These are phyloP conservation scores for Tarenaya hassleriana DNA, from an alignment of 345 rosid species.

Conservation along the genomic window DNA sequence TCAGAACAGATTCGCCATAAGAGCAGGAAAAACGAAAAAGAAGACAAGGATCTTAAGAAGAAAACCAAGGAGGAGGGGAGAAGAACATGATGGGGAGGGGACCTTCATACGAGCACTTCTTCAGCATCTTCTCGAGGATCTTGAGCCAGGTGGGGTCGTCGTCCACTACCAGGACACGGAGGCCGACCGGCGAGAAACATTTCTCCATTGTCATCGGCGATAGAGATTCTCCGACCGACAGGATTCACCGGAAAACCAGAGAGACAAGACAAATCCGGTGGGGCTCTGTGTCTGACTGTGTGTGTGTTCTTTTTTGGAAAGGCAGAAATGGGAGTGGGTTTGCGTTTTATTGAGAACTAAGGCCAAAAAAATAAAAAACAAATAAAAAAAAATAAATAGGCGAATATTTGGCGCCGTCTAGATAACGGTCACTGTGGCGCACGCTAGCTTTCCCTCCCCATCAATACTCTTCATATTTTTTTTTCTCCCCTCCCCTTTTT, in stretches of 20 bases:
- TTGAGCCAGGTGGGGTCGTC: slow-evolving; percentile 96
- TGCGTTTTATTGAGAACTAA: slow-evolving; percentile 26
- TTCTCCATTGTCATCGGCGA: slow-evolving; percentile 32
- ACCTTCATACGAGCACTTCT: slow-evolving; percentile 92
- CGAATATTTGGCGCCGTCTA: slow-evolving; percentile 59
- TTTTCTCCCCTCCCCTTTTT: too few relatives aligned
- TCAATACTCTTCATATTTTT: neutral
- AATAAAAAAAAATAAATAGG: neutral
- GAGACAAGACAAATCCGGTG: slow-evolving; percentile 2
- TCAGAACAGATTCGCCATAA: neutral
- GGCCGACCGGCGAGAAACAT: slow-evolving; percentile 82
- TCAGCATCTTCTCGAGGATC: slow-evolving; percentile 98
- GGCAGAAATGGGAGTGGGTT: slow-evolving; percentile 25
- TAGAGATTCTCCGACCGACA: neutral
- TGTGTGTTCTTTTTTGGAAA: slow-evolving; percentile 25
- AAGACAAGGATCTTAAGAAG: neutral
- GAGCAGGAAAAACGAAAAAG: neutral
- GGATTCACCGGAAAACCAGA: slow-evolving; percentile 15
- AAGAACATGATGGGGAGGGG: slow-evolving; percentile 1
- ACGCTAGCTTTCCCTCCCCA: slow-evolving; percentile 23
- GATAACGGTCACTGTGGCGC: slow-evolving; percentile 40
- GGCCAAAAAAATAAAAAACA: slow-evolving; percentile 4
- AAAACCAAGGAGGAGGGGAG: neutral
- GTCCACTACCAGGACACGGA: slow-evolving; percentile 93
- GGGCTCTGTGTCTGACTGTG: neutral